Evolutionary conservation across 129 eudicot species (phyloP), one percentile per base, ranked within the genome.

Genomic region (Logfia minima): DNA sequence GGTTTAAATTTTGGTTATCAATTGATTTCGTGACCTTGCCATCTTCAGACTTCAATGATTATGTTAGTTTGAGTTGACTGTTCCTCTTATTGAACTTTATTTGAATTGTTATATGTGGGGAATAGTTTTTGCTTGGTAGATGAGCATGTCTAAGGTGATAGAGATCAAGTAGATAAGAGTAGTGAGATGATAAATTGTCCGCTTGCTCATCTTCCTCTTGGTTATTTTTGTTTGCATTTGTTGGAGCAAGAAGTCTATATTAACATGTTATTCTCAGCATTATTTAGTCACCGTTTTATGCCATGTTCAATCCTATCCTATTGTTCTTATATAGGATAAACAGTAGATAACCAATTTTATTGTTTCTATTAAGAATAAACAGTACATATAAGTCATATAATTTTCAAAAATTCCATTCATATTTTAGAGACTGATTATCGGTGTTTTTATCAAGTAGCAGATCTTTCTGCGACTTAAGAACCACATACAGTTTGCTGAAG

Each of bases 391-490:
- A 34, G 73, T 77, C 10, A 55, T 39, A 22, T 58, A 61, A 45
- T 19, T 68, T 77, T n/a, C 51, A 69, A 37, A 24, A 34, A 9
- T 45, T 14, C 55, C 61, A 51, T 65, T 48, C 55, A 22, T 61
- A 34, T 75, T 41, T 22, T 67, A 58, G 53, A 37, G 22, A 37
- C 23, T 70, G 67, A 75, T 32, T 78, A 45, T n/a, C 22, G 58
- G 56, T 64, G 31, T 23, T 66, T 39, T 75, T 1, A 58, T 19
- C 19, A 10, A 79, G 81, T 71, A 81, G 76, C 43, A 39, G 64
- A 45, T 17, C 24, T 74, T 60, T 70, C 16, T 6, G 45, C 43
- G 71, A 73, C 41, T 64, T 51, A 29, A 75, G 72, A 64, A 75
- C 39, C 48, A 71, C 53, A 34, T 68, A 55, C 71, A 31, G 39